Percentiles rank a stretch among this genome's conserved stretches.
These are phyloP conservation scores for Collybiopsis confluens DNA, from an alignment of 768 basidiomycete species.

Conservation along the genomic window DNA sequence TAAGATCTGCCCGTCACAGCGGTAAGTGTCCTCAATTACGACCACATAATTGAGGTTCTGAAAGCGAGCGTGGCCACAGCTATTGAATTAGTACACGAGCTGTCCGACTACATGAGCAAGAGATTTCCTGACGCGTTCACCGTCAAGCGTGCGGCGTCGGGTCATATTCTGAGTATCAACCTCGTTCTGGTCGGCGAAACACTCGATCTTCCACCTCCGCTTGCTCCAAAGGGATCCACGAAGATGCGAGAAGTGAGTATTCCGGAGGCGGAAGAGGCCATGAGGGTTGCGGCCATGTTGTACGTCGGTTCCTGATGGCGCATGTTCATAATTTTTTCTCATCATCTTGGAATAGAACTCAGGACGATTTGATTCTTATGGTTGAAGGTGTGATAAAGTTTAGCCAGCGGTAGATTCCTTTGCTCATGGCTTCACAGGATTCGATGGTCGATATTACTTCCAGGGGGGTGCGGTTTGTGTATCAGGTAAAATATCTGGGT, in stretches of 20 bases:
- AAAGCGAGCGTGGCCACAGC: too few relatives aligned
- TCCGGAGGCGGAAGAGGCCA: slow-evolving; percentile 41
- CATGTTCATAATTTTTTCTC: not conserved
- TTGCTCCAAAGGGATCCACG: slow-evolving; percentile 23
- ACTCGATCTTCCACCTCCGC: slow-evolving; percentile 45
- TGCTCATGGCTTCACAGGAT: slow-evolving; percentile 29
- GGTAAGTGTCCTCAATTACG: too few relatives aligned
- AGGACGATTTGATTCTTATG: slow-evolving; percentile 59
- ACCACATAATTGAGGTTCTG: too few relatives aligned
- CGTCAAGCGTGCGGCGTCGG: slow-evolving; percentile 37
- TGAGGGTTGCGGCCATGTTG: slow-evolving; percentile 60
- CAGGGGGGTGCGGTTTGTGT: slow-evolving; percentile 69
- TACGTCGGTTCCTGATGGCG: slow-evolving; percentile 29
- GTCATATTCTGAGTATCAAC: slow-evolving; percentile 43
- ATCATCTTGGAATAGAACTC: slow-evolving; percentile 31
- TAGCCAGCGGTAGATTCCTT: too few relatives aligned
- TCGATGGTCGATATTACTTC: slow-evolving; percentile 69
- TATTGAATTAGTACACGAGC: slow-evolving; percentile 62
- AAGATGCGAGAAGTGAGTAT: slow-evolving; percentile 15
- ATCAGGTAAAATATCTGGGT: slow-evolving; percentile 43
- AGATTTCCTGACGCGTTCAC: slow-evolving; percentile 58
- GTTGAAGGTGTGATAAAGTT: slow-evolving; percentile 42
- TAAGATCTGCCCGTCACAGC: slow-evolving; percentile 10
- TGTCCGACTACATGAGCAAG: slow-evolving; percentile 60
- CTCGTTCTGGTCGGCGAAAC: slow-evolving; percentile 44